Percentiles rank a stretch among this genome's conserved stretches.
Conservation (phyloP, 148 eudicot genomes). For the Rhododendron ferrugineum region DNA sequence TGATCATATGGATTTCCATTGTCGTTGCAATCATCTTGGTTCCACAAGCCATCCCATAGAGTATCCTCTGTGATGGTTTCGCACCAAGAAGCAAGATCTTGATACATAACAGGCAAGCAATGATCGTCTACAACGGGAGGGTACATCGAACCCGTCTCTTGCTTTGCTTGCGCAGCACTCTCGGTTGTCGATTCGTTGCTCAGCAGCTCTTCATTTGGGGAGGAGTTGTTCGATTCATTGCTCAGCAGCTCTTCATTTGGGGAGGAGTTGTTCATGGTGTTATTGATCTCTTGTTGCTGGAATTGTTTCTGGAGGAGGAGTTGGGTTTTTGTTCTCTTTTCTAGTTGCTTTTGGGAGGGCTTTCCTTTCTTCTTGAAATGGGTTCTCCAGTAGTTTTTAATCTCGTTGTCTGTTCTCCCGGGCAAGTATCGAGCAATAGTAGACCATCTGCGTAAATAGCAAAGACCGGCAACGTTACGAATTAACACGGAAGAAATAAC, state of each 20-base stretch:
- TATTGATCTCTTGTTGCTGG: not conserved
- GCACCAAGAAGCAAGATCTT: slow-evolving; percentile 25
- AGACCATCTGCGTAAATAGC: not conserved
- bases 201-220: not conserved
- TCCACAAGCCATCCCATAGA: slow-evolving; percentile 34
- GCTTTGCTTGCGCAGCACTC: not conserved
- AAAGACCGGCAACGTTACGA: not conserved
- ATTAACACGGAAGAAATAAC: too few relatives aligned
- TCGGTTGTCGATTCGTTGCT: not conserved
- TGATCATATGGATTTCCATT: slow-evolving; percentile 7
- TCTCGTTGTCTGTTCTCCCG: not conserved
- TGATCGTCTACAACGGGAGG: slow-evolving; percentile 14
- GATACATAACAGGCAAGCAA: slow-evolving; percentile 11
- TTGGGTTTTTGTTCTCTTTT: not conserved
- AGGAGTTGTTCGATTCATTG: not conserved
- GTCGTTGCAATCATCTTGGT: slow-evolving; percentile 18
- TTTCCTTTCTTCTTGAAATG: slow-evolving; percentile 2
- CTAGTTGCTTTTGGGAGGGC: not conserved
- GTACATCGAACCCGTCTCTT: slow-evolving; percentile 1
- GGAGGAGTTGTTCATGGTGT: not conserved
- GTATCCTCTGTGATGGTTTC: slow-evolving; percentile 16
- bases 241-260: not conserved
- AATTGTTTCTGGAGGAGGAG: not conserved
- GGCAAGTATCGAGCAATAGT: not conserved
- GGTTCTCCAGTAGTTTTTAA: not conserved